Conservation (phyloP, 305 asterid genomes). For the Fraxinus ornus region DNA sequence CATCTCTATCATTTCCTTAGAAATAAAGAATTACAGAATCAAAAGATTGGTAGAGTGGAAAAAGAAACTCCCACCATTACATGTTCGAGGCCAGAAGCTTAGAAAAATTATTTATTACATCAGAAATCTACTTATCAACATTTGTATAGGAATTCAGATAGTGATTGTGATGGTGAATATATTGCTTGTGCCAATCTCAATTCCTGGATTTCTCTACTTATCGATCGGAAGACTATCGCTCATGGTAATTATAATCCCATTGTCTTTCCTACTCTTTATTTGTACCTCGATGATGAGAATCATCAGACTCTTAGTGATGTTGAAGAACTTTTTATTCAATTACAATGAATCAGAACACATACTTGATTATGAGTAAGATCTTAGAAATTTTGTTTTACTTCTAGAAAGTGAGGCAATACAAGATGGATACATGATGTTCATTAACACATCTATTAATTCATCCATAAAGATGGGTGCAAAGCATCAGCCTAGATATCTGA, state of each 20-base stretch:
- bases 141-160: not conserved
- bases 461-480: not conserved
- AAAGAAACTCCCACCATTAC: not conserved
- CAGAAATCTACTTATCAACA: too few species aligned
- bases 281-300: not conserved
- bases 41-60: not conserved
- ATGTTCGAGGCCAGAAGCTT: not conserved
- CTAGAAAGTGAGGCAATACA: not conserved
- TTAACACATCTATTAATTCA: not conserved
- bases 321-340: not conserved
- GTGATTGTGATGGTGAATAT: not conserved
- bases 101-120: not conserved
- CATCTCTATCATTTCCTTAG: not conserved
- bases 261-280: not conserved
- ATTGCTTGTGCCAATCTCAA: not conserved
- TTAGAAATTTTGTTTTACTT: not conserved
- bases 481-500: too few species aligned
- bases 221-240: too few species aligned
- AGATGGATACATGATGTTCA: not conserved
- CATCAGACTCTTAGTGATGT: not conserved
- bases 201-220: not conserved
- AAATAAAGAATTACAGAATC: not conserved
- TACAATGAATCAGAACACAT: too few species aligned
- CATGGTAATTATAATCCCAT: too few species aligned
- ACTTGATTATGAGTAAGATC: not conserved